Base-by-base conservation (phyloP, 192 early-diverging fungal genomes). In the Linnemannia hyalina region DNA sequence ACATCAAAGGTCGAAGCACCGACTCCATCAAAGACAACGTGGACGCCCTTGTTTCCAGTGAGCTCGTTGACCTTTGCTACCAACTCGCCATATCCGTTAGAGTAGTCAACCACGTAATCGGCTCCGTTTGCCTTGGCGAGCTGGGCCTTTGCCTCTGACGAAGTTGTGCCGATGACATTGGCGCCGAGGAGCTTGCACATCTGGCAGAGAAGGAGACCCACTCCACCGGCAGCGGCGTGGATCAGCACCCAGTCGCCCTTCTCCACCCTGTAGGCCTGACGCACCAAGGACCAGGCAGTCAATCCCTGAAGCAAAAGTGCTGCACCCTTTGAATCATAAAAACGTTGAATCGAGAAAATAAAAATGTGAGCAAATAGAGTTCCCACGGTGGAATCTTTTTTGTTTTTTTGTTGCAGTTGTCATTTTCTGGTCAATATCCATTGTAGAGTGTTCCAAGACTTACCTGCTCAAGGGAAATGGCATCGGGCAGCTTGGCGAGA, bases 171-270 rank as follows among this genome's bases (percentile, higher is more conserved):
- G 76, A 99, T 98, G 68, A 98, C 98, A 54, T 89, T 90, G 26
- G 97, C 98, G 9, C 98, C 98, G 4, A 92, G 75, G 13, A 91
- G 78, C 78, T 94, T 94, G 82, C 91, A 90, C 70, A 98, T 68
- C 87, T 98, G 97, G 38, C 94, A 92, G 41, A 98, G 88, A 26
- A 97, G 83, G 20, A 92, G 89, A 7, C 98, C 98, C 40, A 95
- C 95, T 46, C 97, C 98, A 16, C 98, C 97, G 22, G 97, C 98
- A 5, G 96, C 96, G 6, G 98, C 97, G 75, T 97, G 95, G 41
- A 99, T 91, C 42, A 99, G 88, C 70, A 99, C 93, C 87, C 90
- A 95, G 85, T 98, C 96, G 44, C 92, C 89, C 46, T 89, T 89
- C 82, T 95, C 89, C 47, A 98, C 96, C 38, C 81, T 75, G 81